phyloP scores from a whole-genome alignment of 257 asterid genomes.

The Lantana camara region DNA sequence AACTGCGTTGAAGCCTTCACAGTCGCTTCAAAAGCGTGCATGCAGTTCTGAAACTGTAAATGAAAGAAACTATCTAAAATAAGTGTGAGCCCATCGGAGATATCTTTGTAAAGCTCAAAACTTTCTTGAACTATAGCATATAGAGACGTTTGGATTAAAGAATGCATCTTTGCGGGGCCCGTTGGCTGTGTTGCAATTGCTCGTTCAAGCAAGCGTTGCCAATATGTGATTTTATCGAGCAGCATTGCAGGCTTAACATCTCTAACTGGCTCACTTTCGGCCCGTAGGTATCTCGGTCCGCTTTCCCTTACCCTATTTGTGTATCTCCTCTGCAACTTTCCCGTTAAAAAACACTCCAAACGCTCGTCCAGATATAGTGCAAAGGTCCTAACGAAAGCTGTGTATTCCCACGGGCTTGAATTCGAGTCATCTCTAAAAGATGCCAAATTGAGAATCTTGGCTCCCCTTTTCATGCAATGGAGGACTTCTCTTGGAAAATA shows the following conservation, averaged over 20 bases:
- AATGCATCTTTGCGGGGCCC: slow-evolving; percentile 56
- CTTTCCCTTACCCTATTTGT: slow-evolving; percentile 31
- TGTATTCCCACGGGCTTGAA: slow-evolving; percentile 82
- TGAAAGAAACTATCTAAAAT: slow-evolving; percentile 70
- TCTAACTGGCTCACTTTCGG: slow-evolving; percentile 44
- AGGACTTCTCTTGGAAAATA: slow-evolving; percentile 87
- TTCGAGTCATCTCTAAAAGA: slow-evolving; percentile 72
- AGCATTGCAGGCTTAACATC: slow-evolving; percentile 77
- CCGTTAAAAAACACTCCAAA: slow-evolving; percentile 71
- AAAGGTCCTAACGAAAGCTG: slow-evolving; percentile 69
- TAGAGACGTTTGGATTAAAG: slow-evolving; percentile 53
- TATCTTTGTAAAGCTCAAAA: slow-evolving; percentile 71
- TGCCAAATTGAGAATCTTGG: slow-evolving; percentile 72
- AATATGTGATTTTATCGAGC: slow-evolving; percentile 62
- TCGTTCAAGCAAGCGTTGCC: slow-evolving; percentile 77
- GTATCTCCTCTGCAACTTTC: slow-evolving; percentile 69
- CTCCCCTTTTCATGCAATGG: slow-evolving; percentile 78
- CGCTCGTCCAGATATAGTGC: slow-evolving; percentile 88
- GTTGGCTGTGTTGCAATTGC: slow-evolving; percentile 77
- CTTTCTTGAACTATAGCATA: slow-evolving; percentile 73
- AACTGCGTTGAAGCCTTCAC: slow-evolving; percentile 65
- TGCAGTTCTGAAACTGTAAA: slow-evolving; percentile 61
- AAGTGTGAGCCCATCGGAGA: slow-evolving; percentile 68
- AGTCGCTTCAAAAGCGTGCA: slow-evolving; percentile 60
- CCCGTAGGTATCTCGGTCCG: slow-evolving; percentile 14